Evolutionary conservation across 2,329 filamentous ascomycete genomes (phyloP).

Genomic region (Trichoderma sp.): DNA sequence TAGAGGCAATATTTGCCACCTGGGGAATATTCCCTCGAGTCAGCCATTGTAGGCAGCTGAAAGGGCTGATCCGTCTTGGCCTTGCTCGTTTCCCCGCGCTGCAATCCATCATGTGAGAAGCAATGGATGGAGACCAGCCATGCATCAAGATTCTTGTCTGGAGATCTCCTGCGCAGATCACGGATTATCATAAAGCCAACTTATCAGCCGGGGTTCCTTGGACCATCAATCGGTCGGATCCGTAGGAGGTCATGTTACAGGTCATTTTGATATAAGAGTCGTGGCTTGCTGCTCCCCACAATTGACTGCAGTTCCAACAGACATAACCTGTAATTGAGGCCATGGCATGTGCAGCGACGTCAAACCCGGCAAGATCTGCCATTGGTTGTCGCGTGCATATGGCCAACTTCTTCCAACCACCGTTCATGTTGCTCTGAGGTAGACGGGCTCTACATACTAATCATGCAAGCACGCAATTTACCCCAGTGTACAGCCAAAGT

Average conservation of each 20-base stretch:
- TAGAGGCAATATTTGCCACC: neutral
- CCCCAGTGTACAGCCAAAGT: neutral
- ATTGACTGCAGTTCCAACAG: neutral
- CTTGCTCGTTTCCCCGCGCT: neutral
- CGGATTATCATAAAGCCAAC: neutral
- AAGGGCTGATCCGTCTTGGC: conserved; percentile 3
- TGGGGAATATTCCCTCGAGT: neutral
- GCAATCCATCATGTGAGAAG: conserved; percentile 4
- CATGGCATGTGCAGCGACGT: neutral
- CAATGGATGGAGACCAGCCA: neutral
- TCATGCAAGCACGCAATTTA: neutral
- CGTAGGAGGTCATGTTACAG: neutral
- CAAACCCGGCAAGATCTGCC: neutral
- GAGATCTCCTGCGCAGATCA: conserved; percentile 1
- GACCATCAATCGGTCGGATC: neutral
- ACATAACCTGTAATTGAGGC: neutral
- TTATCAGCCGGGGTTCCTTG: neutral
- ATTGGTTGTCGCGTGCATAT: neutral
- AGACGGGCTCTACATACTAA: neutral
- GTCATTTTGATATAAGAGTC: neutral
- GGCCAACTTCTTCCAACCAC: neutral
- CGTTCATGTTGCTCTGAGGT: neutral
- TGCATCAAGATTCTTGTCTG: neutral
- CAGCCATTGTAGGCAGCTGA: neutral
- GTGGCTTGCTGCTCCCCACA: neutral